Evolutionary conservation across 441 rosid species (phyloP).

Genomic region (Adansonia madagascariensis): DNA sequence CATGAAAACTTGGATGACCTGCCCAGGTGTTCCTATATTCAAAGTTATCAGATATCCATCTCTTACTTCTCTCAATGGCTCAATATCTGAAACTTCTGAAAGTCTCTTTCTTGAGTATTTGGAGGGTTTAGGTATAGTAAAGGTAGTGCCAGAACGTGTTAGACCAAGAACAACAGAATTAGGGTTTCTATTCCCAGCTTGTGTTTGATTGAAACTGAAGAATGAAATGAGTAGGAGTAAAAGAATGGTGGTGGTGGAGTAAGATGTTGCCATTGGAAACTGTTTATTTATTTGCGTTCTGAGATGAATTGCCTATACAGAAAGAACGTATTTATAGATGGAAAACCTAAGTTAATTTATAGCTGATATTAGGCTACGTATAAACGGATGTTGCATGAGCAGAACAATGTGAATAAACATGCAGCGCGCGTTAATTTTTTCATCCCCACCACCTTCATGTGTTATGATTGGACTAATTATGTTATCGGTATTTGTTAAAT

Average conservation of each 20-base stretch:
- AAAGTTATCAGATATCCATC: conserved; percentile 78
- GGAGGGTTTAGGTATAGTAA: conserved; percentile 42
- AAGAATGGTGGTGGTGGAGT: conserved; percentile 27
- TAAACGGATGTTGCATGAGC: conserved; percentile 35
- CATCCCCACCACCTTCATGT: conserved; percentile 4
- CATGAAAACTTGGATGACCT: conserved; percentile 71
- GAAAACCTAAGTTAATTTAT: not conserved
- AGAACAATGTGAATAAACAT: conserved; percentile 25
- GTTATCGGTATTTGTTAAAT: too few relatives aligned
- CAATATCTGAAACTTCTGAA: conserved; percentile 41
- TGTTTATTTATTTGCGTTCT: conserved; percentile 9
- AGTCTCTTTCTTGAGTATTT: conserved; percentile 36
- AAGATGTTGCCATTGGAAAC: conserved; percentile 28
- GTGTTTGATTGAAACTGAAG: conserved; percentile 33
- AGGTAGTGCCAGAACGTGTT: conserved; percentile 45
- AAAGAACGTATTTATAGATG: conserved; percentile 38
- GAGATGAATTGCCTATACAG: conserved; percentile 25
- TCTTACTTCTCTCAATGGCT: conserved; percentile 67
- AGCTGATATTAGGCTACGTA: conserved; percentile 11
- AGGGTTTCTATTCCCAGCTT: conserved; percentile 44
- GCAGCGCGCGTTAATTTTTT: conserved; percentile 15
- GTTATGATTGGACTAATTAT: not conserved
- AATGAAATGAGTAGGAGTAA: conserved; percentile 33
- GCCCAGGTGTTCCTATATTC: conserved; percentile 81
- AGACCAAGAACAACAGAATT: conserved; percentile 57